Evolutionary conservation across 192 early-diverging fungal genomes (phyloP), one percentile per base, ranked within the genome.

Genomic region (Coemansia sp.): DNA sequence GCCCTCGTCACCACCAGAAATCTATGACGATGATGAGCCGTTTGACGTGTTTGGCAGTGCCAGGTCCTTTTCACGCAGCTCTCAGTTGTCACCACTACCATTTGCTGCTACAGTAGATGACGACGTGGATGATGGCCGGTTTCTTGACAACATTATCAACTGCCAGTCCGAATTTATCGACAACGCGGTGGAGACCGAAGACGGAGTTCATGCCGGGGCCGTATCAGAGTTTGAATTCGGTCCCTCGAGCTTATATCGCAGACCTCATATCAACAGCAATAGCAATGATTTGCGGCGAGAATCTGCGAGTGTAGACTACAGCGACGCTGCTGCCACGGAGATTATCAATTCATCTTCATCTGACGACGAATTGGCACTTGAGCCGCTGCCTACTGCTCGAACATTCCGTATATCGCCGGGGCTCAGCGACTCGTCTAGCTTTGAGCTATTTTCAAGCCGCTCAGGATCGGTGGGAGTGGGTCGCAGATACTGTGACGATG

Each of bases 1-100:
- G 66, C 79, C 79, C 2, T 81, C 79, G 6, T 81, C 79, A 19
- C 78, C 78, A 13, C 74, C 70, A 21, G 19, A 46, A 13, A 21
- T 27, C 24, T 36, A 29, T 34, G 59, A 14, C 24, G 27, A 29
- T 41, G 57, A 68, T 35, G 59, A 59, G 35, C n/a, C 31, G 6
- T 37, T 59, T 37, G 35, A 61, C 57, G 16, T 59, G 13, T 24
- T 60, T 48, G 57, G 33, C 54, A 14, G 37, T 13, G 6, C 21
- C 39, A 51, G 53, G 4, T 54, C 53, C 3, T 54, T 33, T 33
- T 27, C 53, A 13, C 11, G 13, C 53, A 54, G 53, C 53, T 19
- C 53, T 31, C 13, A 19, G 53, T 3, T 29, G 33, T 54, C 29
- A 29, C 53, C 53, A 16, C 53, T 29, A 4, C 21, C 53, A 24